phyloP scores from a whole-genome alignment of 495 filamentous ascomycete species.

The Trichoderma asperelloides region DNA sequence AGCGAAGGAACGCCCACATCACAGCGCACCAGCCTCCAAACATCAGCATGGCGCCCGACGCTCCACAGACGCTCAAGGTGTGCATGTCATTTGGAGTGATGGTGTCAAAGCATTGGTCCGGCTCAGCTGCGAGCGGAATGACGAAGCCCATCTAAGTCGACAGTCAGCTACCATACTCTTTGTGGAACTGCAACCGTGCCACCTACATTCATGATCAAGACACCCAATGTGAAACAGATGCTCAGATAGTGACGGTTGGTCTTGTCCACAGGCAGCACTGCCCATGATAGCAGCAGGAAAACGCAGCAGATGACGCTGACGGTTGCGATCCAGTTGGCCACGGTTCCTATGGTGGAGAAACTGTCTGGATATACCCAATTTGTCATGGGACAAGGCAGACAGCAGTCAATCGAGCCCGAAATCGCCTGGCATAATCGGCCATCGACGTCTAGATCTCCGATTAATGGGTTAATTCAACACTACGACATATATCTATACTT shows the following conservation, averaged over 20 bases:
- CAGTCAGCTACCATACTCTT: constrained; percentile 17
- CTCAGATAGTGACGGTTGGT: constrained; percentile 90
- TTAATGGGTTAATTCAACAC: not conserved
- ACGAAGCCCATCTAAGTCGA: constrained; percentile 65
- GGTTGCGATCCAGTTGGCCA: constrained; percentile 73
- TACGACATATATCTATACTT: constrained; percentile 22
- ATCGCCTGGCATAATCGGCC: constrained; percentile 51
- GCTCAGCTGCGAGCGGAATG: constrained; percentile 73
- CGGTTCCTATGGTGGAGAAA: constrained; percentile 53
- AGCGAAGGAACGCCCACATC: constrained; percentile 85
- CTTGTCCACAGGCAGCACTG: constrained; percentile 76
- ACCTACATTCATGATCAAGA: constrained; percentile 70
- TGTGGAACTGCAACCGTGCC: not conserved
- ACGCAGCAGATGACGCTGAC: constrained; percentile 58
- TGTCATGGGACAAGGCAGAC: constrained; percentile 81
- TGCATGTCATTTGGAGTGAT: constrained; percentile 96
- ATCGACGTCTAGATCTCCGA: constrained; percentile 44
- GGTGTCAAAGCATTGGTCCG: constrained; percentile 73
- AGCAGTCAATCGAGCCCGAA: constrained; percentile 48
- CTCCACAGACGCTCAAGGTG: constrained; percentile 68
- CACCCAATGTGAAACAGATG: constrained; percentile 68
- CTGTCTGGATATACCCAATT: constrained; percentile 76
- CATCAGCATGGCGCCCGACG: constrained; percentile 78
- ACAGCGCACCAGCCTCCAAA: constrained; percentile 75
- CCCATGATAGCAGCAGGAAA: constrained; percentile 76